Conservation (phyloP, 2,329 filamentous ascomycete genomes). For the Calycina marina region DNA sequence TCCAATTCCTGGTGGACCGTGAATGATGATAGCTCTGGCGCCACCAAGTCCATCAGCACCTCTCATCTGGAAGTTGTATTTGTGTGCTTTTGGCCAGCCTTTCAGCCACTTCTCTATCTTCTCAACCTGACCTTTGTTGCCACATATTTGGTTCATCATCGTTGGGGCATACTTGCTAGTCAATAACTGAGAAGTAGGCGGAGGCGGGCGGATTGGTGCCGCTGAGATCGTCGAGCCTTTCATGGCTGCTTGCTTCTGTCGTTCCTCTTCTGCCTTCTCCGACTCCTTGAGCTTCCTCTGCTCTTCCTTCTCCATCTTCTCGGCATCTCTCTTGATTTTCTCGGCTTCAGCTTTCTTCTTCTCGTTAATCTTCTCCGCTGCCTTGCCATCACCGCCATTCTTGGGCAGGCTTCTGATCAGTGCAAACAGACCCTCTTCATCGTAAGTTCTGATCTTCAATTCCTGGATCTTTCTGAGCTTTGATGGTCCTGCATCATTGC, state of each 20-base stretch:
- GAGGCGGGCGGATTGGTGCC: conserved; percentile 26
- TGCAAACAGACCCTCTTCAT: conserved; percentile 82
- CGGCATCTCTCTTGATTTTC: conserved; percentile 66
- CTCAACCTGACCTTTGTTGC: conserved; percentile 83
- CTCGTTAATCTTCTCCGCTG: conserved; percentile 69
- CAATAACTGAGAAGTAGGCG: conserved; percentile 57
- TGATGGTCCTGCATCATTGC: conserved; percentile 80
- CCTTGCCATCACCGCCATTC: conserved; percentile 76
- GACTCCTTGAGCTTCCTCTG: conserved; percentile 37
- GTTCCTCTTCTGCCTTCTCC: conserved; percentile 32
- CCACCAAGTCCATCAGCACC: conserved; percentile 74
- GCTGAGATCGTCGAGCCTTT: conserved; percentile 24
- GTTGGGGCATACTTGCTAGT: conserved; percentile 92
- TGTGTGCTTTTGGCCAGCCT: conserved; percentile 65
- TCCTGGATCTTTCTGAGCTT: conserved; percentile 79
- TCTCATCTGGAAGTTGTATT: conserved; percentile 65
- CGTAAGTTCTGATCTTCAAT: conserved; percentile 74
- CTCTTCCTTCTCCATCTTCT: conserved; percentile 76
- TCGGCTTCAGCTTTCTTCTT: conserved; percentile 77
- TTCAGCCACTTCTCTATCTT: conserved; percentile 80
- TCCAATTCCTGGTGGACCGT: conserved; percentile 88
- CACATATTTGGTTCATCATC: conserved; percentile 75
- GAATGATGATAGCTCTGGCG: conserved; percentile 83
- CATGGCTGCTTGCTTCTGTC: conserved; percentile 18
- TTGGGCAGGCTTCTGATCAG: conserved; percentile 70